Conservation (phyloP, 2,329 filamentous ascomycete genomes). For the Hypoxylon sp. region DNA sequence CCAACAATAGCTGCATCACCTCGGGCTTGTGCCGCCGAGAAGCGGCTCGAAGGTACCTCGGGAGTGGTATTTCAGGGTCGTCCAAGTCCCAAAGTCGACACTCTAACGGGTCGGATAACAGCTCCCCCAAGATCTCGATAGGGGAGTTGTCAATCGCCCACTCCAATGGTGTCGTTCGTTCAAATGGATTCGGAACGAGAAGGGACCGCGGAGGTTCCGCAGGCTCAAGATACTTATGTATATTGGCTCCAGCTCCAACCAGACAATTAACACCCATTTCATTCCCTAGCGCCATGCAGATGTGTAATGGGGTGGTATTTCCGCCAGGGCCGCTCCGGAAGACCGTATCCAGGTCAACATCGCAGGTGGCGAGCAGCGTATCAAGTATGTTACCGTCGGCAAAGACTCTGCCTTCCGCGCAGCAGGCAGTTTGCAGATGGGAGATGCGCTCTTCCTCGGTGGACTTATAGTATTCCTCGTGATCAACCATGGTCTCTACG, state of each 20-base stretch:
- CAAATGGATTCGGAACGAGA: constrained; percentile 2
- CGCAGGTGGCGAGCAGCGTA: background rate
- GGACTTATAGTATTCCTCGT: constrained; percentile 16
- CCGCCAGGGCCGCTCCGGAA: background rate
- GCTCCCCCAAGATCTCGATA: background rate
- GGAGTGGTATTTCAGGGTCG: background rate
- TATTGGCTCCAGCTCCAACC: constrained; percentile 6
- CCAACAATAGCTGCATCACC: constrained; percentile 19
- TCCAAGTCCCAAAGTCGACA: background rate
- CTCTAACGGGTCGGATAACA: constrained; percentile 2
- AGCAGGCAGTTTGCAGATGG: constrained; percentile 16
- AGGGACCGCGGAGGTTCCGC: background rate
- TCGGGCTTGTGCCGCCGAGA: constrained; percentile 29
- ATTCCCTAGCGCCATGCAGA: background rate
- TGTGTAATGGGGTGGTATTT: constrained; percentile 5
- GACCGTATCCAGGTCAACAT: constrained; percentile 1
- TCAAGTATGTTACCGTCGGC: background rate
- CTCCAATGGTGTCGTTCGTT: constrained; percentile 33
- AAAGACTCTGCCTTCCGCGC: background rate
- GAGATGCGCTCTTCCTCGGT: constrained; percentile 24
- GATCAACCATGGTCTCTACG: constrained; percentile 11
- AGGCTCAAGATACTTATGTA: constrained; percentile 22
- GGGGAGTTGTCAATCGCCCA: constrained; percentile 34
- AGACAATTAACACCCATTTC: background rate
- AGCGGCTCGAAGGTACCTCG: constrained; percentile 28